Base-by-base conservation (phyloP, 495 filamentous ascomycete species). In the Podospora australis region DNA sequence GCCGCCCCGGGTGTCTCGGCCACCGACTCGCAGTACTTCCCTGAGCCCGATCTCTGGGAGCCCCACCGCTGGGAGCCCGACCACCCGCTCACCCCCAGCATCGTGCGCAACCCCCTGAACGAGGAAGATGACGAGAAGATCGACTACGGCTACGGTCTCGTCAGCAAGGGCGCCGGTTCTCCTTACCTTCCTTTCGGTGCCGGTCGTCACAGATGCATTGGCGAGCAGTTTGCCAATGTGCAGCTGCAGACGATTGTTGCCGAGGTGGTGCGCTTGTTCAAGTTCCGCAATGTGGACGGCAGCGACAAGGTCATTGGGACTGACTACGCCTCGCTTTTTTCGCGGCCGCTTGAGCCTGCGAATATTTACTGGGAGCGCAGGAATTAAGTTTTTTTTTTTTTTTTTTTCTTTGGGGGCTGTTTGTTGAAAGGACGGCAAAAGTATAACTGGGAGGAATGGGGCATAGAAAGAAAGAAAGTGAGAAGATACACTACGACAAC, bases 141-240 rank as follows among this genome's bases (percentile, higher is more conserved):
- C 25, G 90, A 96, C 58, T 96, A 96, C 58, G 92, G 91, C 23
- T 96, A 95, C 65, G 92, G 91, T n/a, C 70, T 89, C 23, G 81
- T 96, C 43, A 86, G 78, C 66, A 96, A 96, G 71, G 91, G 92
- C 17, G 81, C 88, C 4, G 71, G 70, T 22, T 89, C 83, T 39
- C 90, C 92, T 1, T 98, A 96, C 68, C 74, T 98, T 14, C 92
- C 92, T 0, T 98, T 98, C 60, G 92, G 92, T 2, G 92, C 90
- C 1, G 92, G 92, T 4, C 74, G 92, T 44, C 92, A 98, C 68
- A 70, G 92, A 8, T 98, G 92, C 65, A 96, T 98, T 59, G 92
- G 92, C 39, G 92, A 96, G 70, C 89, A 96, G 59, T 98, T 96
- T 62, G 92, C 92, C 46, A 95, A 94, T 62, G 74, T 96, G 52